Evolutionary conservation across 1,284 basidiomycete species (phyloP), one percentile per base, ranked within the genome.

Genomic region (Mycosarcoma maydis): DNA sequence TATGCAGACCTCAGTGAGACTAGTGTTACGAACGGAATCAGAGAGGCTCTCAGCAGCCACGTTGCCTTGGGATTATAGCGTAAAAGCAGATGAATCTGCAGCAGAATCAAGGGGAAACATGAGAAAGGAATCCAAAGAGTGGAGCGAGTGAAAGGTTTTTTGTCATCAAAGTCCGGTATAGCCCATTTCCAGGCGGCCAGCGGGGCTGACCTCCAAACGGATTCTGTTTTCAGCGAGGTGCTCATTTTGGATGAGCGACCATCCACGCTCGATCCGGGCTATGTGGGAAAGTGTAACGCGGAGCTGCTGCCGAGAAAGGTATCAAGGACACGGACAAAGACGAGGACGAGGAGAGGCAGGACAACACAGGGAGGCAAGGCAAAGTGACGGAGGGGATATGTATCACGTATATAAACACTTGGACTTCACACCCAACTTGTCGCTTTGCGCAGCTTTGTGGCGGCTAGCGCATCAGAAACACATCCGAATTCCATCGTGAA

Each of bases 51-150:
- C 8, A 60, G 19, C 9, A 44, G 38, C 37, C 50, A 41, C 1
- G 68, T 71, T 0, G 40, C 11, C 7, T 16, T 33, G 0, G 57
- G 61, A 29, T 57, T 30, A 39, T 54, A 65, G 2, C 68, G 60
- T 3, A 71, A 16, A 0, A 71, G 50, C 16, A 71, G 46, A 17
- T 66, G 68, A 14, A 66, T 48, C 43, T 71, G 68, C 10, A 61
- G 37, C 6, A 54, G 24, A 24, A 66, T 22, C 9, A 66, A 30
- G 1, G 46, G 49, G 2, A 66, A 1, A 3, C 49, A 40, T 14
- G 57, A 34, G 4, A 27, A 40, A 6, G 50, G 8, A 17, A 49
- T 39, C 61, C 47, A 58, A 0, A 32, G 22, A 36, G 56, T 71
- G 20, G 45, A 45, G 2, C 29, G 16, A 7, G 48, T 33, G 45